Evolutionary conservation across 2,329 filamentous ascomycete species (phyloP), one percentile per base, ranked within the genome.

Genomic region (Bertia moriformis): DNA sequence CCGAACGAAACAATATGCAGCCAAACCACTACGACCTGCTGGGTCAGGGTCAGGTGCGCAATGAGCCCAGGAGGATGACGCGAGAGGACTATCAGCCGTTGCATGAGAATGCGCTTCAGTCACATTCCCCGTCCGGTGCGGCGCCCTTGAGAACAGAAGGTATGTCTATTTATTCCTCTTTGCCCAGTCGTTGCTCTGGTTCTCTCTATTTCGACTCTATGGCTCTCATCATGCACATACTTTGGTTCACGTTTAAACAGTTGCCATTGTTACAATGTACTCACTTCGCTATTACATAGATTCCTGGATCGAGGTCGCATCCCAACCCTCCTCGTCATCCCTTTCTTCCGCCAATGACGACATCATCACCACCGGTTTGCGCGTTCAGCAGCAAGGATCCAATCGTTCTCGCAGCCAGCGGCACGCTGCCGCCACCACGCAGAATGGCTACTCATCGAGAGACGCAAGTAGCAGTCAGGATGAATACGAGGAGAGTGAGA

Each of bases 401-500:
- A 63, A 64, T 40, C 60, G 15, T 18, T 10, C 10, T 17, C 32
- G 32, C 7, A 7, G 32, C 10, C 32, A 15, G 12, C 32, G 32
- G 65, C 41, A 62, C 69, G 55, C 47, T 14, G 57, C 55, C 43
- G 58, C 55, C 39, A 59, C 62, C 7, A 53, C 59, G 4, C 55
- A 58, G 38, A 51, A 62, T 22, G 53, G 60, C 41, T 62, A 61
- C 40, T 52, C 57, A 14, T 53, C 58, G 19, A 67, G 62, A 43
- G 51, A 55, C 32, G 65, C 62, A 12, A 63, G 61, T 39, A 79
- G 74, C 49, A 79, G 74, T 44, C 73, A 78, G 49, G 74, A 79
- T 48, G 75, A 79, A 56, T 78, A 78, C 48, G 73, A 78, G 41
- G 75, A 79, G 54, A 78, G 73, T 46, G 73, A 78, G 52, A 77